Evolutionary conservation across 75 land plant genomes (phyloP).

Genomic region (Azolla pinnata): DNA sequence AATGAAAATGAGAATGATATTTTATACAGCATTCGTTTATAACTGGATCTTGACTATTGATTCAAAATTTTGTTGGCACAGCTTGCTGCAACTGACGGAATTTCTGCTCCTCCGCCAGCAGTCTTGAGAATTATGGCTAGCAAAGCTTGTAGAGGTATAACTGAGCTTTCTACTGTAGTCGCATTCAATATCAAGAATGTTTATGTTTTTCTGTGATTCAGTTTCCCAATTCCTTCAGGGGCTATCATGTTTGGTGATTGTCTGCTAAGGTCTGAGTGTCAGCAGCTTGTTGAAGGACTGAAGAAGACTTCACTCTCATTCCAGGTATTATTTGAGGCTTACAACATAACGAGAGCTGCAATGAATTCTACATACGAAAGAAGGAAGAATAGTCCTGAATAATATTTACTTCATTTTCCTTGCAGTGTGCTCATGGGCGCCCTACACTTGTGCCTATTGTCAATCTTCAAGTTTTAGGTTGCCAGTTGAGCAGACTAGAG

Average conservation of each 20-base stretch:
- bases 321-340: conserved; percentile 41
- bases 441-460: conserved; percentile 92
- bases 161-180: neutral
- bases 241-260: conserved; percentile 99
- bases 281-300: conserved; percentile 69
- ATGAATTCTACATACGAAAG: no score
- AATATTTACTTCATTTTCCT: no score
- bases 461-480: conserved; percentile 57
- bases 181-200: no score
- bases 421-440: conserved; percentile 99
- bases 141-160: conserved; percentile 92
- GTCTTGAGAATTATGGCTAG: conserved; percentile 67
- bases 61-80: conserved; percentile 11
- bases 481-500: conserved; percentile 28
- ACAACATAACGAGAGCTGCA: no score
- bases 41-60: neutral
- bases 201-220: no score
- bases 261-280: conserved; percentile 76
- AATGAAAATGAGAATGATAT: neutral
- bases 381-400: no score
- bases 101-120: conserved; percentile 84
- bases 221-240: no score
- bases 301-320: conserved; percentile 81
- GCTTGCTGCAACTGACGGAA: conserved; percentile 92
- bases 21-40: neutral